Evolutionary conservation across 169 alveolate genomes (phyloP).

Genomic region (Eimeria acervulina): DNA sequence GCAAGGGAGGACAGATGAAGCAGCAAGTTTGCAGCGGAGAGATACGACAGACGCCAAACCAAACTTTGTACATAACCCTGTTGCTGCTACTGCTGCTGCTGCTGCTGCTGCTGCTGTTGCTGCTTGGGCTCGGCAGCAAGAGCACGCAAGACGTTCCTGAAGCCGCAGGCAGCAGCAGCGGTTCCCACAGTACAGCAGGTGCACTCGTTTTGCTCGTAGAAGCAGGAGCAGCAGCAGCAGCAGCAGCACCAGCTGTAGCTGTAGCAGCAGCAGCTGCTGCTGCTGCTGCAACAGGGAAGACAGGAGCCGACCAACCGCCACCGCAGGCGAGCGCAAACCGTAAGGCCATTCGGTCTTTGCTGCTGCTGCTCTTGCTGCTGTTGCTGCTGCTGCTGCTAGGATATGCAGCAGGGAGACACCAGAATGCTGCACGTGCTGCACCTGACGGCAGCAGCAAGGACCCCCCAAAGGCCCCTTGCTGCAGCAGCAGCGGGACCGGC

Average conservation of each 20-base stretch:
- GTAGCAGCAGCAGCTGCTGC: constrained; percentile 15
- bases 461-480: constrained; percentile 42
- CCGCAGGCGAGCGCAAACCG: constrained; percentile 71
- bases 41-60: constrained; percentile 43
- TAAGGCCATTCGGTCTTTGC: constrained; percentile 29
- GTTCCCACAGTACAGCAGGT: constrained; percentile 22
- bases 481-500: constrained; percentile 70
- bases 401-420: constrained; percentile 12
- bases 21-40: constrained; percentile 45
- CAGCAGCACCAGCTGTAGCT: background rate
- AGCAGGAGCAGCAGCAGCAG: constrained; percentile 29
- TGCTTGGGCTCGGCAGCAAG: constrained; percentile 14
- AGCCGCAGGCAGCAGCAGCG: constrained; percentile 71
- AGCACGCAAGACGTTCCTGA: constrained; percentile 43
- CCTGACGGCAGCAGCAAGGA: constrained; percentile 68
- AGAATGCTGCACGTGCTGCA: constrained; percentile 50
- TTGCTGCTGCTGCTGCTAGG: constrained; percentile 56
- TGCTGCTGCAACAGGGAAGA: constrained; percentile 57
- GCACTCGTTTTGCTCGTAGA: background rate
- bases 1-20: constrained; percentile 53
- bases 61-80: constrained; percentile 43
- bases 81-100: constrained; percentile 74
- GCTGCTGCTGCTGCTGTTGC: constrained; percentile 70
- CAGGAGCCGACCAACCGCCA: constrained; percentile 71
- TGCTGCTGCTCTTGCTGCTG: constrained; percentile 63